phyloP scores from a whole-genome alignment of 164 flowering plant genomes.

The Hamamelis virginiana region DNA sequence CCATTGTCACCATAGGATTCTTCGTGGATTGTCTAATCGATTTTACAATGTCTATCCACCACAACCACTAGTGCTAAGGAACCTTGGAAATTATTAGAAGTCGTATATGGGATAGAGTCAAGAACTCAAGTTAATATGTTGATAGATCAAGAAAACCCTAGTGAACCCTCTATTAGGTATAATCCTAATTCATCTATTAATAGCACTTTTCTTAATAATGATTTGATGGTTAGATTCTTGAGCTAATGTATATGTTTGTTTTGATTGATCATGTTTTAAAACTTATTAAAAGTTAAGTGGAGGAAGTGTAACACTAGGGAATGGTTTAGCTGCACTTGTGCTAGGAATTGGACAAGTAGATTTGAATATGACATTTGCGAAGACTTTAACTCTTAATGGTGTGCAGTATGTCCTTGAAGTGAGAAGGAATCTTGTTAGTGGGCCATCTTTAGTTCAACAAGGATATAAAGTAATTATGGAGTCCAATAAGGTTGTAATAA shows the following conservation, averaged over 20 bases:
- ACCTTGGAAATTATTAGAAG: background rate
- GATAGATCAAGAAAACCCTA: background rate
- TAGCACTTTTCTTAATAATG: background rate
- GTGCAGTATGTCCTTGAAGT: background rate
- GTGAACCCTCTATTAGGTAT: background rate
- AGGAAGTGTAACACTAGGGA: background rate
- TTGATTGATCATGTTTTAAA: background rate
- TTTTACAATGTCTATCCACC: too few species aligned
- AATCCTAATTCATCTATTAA: background rate
- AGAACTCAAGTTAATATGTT: background rate
- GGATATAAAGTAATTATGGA: constrained; percentile 9
- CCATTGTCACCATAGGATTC: background rate
- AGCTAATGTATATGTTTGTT: constrained; percentile 11
- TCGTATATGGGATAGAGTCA: background rate
- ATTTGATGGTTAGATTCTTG: constrained; percentile 12
- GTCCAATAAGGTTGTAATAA: constrained; percentile 1
- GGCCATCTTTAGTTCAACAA: background rate
- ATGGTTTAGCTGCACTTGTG: background rate
- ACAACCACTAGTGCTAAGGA: background rate
- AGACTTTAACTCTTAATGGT: background rate
- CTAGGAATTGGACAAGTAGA: constrained; percentile 5
- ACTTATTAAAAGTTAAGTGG: background rate
- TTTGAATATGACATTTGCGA: constrained; percentile 4
- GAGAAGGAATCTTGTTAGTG: constrained; percentile 7
- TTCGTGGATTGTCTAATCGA: background rate